phyloP scores from a whole-genome alignment of 2,329 filamentous ascomycete species.

The Penicillium sp. region DNA sequence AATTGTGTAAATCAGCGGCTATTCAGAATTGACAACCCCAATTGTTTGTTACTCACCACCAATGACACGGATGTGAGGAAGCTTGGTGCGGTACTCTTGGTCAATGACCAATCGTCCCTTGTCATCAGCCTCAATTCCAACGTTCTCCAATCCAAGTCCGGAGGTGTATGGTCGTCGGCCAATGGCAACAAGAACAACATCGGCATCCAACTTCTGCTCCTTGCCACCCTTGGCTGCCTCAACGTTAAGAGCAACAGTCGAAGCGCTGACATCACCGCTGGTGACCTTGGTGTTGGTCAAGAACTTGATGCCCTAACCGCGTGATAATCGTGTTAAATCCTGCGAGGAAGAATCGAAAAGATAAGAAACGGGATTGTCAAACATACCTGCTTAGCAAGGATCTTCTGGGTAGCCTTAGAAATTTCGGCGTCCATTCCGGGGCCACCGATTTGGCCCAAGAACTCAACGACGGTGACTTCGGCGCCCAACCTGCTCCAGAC shows the following conservation, averaged over 20 bases:
- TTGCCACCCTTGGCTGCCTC: conserved; percentile 97
- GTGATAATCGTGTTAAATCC: neutral
- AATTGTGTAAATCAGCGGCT: neutral
- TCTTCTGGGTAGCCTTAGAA: conserved; percentile 85
- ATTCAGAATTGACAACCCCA: neutral
- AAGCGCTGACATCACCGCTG: conserved; percentile 73
- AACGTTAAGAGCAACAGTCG: conserved; percentile 74
- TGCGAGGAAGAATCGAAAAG: neutral
- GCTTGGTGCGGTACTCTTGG: conserved; percentile 97
- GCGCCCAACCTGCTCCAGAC: conserved; percentile 93
- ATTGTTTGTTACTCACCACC: conserved; percentile 55
- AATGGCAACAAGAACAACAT: conserved; percentile 95
- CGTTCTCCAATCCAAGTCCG: conserved; percentile 88
- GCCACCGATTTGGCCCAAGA: conserved; percentile 90
- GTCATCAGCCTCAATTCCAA: conserved; percentile 72
- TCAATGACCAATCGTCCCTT: conserved; percentile 94
- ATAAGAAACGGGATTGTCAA: neutral
- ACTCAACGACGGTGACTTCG: conserved; percentile 97
- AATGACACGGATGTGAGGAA: conserved; percentile 93
- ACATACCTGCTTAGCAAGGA: conserved; percentile 74
- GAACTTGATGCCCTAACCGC: conserved; percentile 73
- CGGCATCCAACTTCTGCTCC: conserved; percentile 83
- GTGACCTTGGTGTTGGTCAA: conserved; percentile 96
- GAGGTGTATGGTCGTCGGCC: conserved; percentile 91
- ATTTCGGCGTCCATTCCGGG: conserved; percentile 97